A percentile compares a stretch with the other conserved stretches of the same genome.
phyloP scores from a whole-genome alignment of 2,329 filamentous ascomycete species.

The Lachnellula suecica region DNA sequence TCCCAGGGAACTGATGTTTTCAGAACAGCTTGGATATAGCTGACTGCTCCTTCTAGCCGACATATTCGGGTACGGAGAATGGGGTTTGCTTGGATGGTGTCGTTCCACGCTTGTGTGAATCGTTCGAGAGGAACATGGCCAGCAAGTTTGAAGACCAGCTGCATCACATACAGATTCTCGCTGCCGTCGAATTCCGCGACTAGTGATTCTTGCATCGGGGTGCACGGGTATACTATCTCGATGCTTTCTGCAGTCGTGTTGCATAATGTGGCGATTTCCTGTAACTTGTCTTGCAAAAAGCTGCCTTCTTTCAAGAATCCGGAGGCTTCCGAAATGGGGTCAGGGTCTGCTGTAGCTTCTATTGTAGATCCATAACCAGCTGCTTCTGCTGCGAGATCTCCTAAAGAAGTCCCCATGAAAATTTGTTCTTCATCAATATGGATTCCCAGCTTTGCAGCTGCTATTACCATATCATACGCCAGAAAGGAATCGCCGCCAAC shows the following conservation, averaged over 20 bases:
- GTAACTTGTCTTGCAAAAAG: neutral
- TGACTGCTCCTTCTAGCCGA: neutral
- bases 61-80: neutral
- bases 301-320: neutral
- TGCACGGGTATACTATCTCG: neutral
- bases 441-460: neutral
- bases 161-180: neutral
- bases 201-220: neutral
- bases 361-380: neutral
- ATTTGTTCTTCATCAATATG: neutral
- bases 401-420: neutral
- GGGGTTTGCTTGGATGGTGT: neutral
- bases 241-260: neutral
- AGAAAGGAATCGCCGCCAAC: neutral
- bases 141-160: neutral
- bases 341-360: neutral
- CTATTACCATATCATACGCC: neutral
- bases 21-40: neutral
- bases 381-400: neutral
- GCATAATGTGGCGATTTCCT: neutral
- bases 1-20: neutral
- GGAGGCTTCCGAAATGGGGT: neutral
- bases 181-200: neutral
- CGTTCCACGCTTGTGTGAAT: neutral
- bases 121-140: neutral